Percentiles rank a stretch among this genome's conserved stretches.
These are phyloP conservation scores for thale cress (Arabidopsis thaliana) DNA, from an alignment of 345 rosid genomes.

Conservation along the genomic window DNA sequence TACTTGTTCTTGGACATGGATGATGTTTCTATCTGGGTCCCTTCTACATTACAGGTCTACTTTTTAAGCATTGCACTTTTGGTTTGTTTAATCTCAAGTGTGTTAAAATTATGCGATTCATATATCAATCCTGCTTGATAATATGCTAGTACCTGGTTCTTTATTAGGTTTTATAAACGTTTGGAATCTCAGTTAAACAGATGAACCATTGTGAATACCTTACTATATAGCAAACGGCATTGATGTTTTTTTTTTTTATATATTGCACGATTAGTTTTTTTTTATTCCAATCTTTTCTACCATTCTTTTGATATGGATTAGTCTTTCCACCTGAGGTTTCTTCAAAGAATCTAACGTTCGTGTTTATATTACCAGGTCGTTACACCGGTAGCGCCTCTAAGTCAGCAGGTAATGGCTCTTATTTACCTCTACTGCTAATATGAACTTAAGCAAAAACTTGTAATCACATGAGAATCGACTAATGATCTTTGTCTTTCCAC, in stretches of 20 bases:
- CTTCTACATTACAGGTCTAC: neutral
- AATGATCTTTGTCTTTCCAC: constrained; percentile 39
- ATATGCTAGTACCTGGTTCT: neutral
- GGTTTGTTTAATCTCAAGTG: constrained; percentile 21
- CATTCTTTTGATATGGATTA: constrained; percentile 4
- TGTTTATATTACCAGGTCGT: constrained; percentile 69
- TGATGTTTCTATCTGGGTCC: neutral
- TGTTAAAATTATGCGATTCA: neutral
- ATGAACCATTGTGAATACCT: constrained; percentile 15
- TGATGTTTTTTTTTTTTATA: neutral
- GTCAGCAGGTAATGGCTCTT: constrained; percentile 78
- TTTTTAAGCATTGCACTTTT: constrained; percentile 2
- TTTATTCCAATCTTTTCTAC: neutral
- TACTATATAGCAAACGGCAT: neutral
- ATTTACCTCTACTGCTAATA: neutral
- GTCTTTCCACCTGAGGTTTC: neutral
- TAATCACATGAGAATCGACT: constrained; percentile 2
- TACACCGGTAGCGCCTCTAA: constrained; percentile 96
- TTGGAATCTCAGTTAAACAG: constrained; percentile 13
- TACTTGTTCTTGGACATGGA: constrained; percentile 18
- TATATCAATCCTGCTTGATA: constrained; percentile 5
- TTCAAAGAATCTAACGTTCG: neutral
- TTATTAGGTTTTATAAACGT: neutral
- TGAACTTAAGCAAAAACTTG: constrained; percentile 14
- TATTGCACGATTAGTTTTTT: neutral